phyloP scores from a whole-genome alignment of 1,284 basidiomycete species.

The Sanghuangporus sanghuang region DNA sequence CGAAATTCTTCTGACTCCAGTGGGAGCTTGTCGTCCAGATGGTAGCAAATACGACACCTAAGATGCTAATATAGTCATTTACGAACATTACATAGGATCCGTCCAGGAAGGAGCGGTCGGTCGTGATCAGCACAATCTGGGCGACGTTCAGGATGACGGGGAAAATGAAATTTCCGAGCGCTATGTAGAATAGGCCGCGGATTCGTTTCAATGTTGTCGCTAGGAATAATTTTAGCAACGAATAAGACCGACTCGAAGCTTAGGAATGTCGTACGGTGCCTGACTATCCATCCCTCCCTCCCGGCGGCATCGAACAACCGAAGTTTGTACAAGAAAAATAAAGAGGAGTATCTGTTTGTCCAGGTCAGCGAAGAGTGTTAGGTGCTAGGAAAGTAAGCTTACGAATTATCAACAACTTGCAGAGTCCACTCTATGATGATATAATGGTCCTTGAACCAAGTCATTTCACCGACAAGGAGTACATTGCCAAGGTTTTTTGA shows the following conservation, averaged over 20 bases:
- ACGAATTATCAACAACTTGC: constrained; percentile 31
- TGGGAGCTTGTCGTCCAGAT: constrained; percentile 28
- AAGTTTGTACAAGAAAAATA: constrained; percentile 9
- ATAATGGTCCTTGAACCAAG: constrained; percentile 18
- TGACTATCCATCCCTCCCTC: neutral
- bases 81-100: constrained; percentile 24
- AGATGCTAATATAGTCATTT: constrained; percentile 30
- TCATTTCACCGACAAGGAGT: constrained; percentile 11
- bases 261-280: neutral
- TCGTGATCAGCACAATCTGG: constrained; percentile 26
- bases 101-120: constrained; percentile 20
- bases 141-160: constrained; percentile 28
- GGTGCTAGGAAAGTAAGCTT: constrained; percentile 1
- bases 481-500: constrained; percentile 20
- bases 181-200: constrained; percentile 27
- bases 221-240: neutral
- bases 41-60: constrained; percentile 35
- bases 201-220: constrained; percentile 22
- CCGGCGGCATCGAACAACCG: neutral
- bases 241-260: neutral
- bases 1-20: neutral
- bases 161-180: constrained; percentile 31
- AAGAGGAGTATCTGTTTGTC: constrained; percentile 8
- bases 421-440: constrained; percentile 18
- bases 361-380: constrained; percentile 20